Evolutionary conservation across 2,329 filamentous ascomycete species (phyloP), one percentile per base, ranked within the genome.

Genomic region (Ustulina deusta): DNA sequence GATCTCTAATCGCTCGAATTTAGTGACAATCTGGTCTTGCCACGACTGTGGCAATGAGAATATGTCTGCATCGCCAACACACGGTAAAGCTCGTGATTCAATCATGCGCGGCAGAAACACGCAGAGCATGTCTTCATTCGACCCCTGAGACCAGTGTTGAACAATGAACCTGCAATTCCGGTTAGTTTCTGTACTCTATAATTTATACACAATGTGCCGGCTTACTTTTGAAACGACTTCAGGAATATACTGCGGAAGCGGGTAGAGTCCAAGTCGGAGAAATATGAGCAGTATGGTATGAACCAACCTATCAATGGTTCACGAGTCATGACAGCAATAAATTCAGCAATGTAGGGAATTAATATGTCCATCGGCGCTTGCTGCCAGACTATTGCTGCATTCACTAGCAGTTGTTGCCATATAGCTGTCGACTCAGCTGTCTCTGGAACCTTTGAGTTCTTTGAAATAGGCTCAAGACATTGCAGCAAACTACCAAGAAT

Each of bases 241-340:
- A 94, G 84, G 36, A 97, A 86, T n/a, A 97, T 83, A 70, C 89
- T 90, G 61, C 89, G 87, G 76, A 98, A 99, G 44, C 92, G 87
- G 61, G 90, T 87, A 1, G 86, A 78, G 52, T 94, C 90, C 40
- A 97, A 83, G 61, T 93, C 87, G 0, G 93, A 90, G 72, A 96
- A 90, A 60, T 93, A 90, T 15, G 91, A 90, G 79, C 93, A 97
- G 79, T 98, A 97, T 0, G 90, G 86, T 49, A 98, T 86, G 78
- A 97, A 98, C 83, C 90, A 91, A 59, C 81, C 81, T 74, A 90
- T 87, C 74, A 94, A 85, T 0, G 86, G 85, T 51, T 91, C 88
- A 59, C 86, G 86, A 3, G 87, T 89, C 55, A 97, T 81, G 3
- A 83, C 82, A 38, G 90, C 88, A 76, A 88, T 87, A 52, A 97